phyloP scores from a whole-genome alignment of 306 rosid species.

The Heteromeles arbutifolia region DNA sequence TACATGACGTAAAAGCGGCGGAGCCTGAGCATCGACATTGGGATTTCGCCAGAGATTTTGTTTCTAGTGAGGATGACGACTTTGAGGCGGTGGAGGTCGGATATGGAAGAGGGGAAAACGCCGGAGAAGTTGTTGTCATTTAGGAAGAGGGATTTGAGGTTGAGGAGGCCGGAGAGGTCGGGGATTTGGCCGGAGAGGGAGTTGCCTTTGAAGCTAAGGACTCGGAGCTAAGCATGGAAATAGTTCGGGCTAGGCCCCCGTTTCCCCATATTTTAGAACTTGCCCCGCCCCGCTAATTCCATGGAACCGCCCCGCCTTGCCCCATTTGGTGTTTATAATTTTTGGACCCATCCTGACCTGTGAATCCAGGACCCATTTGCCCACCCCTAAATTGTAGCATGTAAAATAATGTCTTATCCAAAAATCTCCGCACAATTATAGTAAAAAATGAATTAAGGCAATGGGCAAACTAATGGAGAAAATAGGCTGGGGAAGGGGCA shows the following conservation, averaged over 20 bases:
- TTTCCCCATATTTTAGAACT: too few relatives aligned
- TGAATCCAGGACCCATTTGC: too few relatives aligned
- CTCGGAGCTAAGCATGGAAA: conserved; percentile 36
- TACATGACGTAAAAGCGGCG: conserved; percentile 55
- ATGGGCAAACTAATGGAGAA: not conserved
- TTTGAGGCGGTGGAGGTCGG: conserved; percentile 69
- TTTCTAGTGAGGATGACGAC: conserved; percentile 54
- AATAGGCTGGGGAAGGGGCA: not conserved
- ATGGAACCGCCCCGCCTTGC: too few relatives aligned
- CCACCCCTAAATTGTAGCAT: too few relatives aligned
- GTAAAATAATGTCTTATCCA: too few relatives aligned
- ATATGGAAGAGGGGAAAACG: conserved; percentile 48
- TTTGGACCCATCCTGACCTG: too few relatives aligned
- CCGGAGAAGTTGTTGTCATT: conserved; percentile 73
- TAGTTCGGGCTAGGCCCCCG: too few relatives aligned
- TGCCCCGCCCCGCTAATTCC: too few relatives aligned
- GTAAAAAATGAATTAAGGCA: not conserved
- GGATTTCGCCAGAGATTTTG: conserved; percentile 55
- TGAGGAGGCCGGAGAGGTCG: conserved; percentile 53
- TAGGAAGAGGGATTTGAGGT: conserved; percentile 72
- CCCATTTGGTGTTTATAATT: too few relatives aligned
- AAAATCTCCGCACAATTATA: too few relatives aligned
- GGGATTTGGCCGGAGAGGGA: conserved; percentile 55
- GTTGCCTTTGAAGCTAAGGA: conserved; percentile 80
- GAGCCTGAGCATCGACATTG: conserved; percentile 53